Base-by-base conservation (phyloP, 2,329 filamentous ascomycete species). In the Grosmannia clavigera region DNA sequence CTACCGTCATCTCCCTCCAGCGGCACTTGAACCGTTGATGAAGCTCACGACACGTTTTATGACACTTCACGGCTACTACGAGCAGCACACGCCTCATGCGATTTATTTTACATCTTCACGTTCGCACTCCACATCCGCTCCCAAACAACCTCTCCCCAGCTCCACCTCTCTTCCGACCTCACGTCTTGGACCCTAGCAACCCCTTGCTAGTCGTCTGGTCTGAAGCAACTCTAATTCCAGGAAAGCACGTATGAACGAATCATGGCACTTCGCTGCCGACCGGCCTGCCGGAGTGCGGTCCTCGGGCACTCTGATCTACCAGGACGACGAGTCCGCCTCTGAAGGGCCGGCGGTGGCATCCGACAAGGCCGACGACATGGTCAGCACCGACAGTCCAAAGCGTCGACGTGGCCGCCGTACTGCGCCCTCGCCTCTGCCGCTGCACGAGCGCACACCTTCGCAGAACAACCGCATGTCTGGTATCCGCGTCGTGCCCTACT, bases 401-500 rank as follows among this genome's bases (percentile, higher is more conserved):
- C 50, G 46, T 35, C 56, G 63, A 16, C 46, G 14, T 6, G 58
- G 38, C 48, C 52, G 60, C 54, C 58, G 55, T 31, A 7, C 50
- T 14, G 50, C 27, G 3, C 27, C 50, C 14, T 31, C 50, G 25
- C 66, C 69, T 65, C 71, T 65, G 64, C 73, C 74, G 48, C 68
- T 74, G 59, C 70, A 73, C 63, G 72, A 75, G 66, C 72, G 72
- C 59, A 71, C 72, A 46, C 70, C 70, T 35, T 75, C 76, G 62
- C 72, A 76, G 65, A 73, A 70, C 65, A 76, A 73, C 65, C 68
- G 68, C 50, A 69, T 72, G 51, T 71, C 72, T 61, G 64, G 54
- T 31, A 79, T 80, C 65, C 76, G 77, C 57, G 65, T 79, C 60
- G 77, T 80, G 57, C 76, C 76, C 25, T 78, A 79, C 64, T 75